Conservation (phyloP, 805 yeast genomes). For the Komagataella pseudopastoris region DNA sequence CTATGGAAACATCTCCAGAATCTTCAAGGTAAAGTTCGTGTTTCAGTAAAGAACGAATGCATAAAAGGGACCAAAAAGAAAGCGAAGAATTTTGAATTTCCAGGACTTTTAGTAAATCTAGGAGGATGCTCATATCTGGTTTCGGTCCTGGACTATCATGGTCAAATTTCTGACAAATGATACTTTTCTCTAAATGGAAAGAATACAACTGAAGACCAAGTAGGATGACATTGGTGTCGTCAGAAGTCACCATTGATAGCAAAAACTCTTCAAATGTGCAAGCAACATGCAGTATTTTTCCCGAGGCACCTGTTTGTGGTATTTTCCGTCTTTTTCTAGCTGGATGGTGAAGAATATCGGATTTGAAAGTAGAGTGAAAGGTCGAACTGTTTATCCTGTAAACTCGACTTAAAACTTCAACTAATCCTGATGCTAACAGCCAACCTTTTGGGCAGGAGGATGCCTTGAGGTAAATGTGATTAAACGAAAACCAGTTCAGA, state of each 20-base stretch:
- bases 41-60: constrained; percentile 1
- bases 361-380: neutral
- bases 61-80: constrained; percentile 4
- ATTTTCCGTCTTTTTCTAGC: neutral
- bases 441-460: neutral
- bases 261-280: neutral
- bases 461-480: neutral
- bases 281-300: neutral
- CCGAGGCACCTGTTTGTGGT: neutral
- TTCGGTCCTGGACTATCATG: neutral
- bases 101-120: neutral
- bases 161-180: neutral
- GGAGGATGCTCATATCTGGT: neutral
- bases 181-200: neutral
- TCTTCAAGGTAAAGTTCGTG: neutral
- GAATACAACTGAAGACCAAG: neutral
- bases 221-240: neutral
- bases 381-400: neutral
- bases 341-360: neutral
- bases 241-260: neutral
- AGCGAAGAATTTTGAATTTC: neutral
- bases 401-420: neutral
- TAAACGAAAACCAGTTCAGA: neutral
- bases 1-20: neutral
- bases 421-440: neutral